Evolutionary conservation across 768 basidiomycete genomes (phyloP), one percentile per base, ranked within the genome.

Genomic region (Hirschioporus abietinus): DNA sequence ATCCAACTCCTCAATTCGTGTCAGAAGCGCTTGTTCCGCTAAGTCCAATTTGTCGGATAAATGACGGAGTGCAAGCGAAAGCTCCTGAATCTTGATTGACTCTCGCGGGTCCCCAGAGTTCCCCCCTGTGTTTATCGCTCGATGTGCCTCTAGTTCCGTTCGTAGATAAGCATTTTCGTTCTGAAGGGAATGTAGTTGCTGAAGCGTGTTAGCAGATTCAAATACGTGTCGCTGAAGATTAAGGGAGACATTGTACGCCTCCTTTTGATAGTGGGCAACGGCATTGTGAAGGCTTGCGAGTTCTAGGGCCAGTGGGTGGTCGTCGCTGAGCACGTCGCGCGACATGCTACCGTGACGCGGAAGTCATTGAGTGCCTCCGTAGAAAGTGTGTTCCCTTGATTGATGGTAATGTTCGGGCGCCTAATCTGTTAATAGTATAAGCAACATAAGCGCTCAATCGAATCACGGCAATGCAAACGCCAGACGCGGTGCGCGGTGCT

Each of bases 31-130:
- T 12, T 81, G 75, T 72, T 93, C 92, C 0, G 88, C 86, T 10
- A 83, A 72, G 0, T 82, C 79, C 23, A 92, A 82, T 74, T 92
- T 88, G 72, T 91, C 87, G 2, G 86, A 88, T 35, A 91, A 78
- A 24, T 83, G 84, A 7, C 91, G 83, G 27, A 92, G 81, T 0
- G 89, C 86, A 9, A 93, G 82, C 0, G 89, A 87, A 64, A 93
- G 81, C 66, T 93, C 79, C 18, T 80, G 75, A 1, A 80, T 78
- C 65, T 81, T 81, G 4, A 76, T 68, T 7, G 42, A 52, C 12
- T 52, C 42, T 20, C 42, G 42, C 20, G 76, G 70, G 30, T 79
- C 76, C 7, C 79, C 77, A 63, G 78, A 78, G 0, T 76, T 76
- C 7, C 80, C 74, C 3, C 78, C 72, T 62, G 84, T 82, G 18